These are phyloP conservation scores for Pyrenochaeta sp. DNA, from an alignment of 2,329 filamentous ascomycete species.

Conservation along the genomic window DNA sequence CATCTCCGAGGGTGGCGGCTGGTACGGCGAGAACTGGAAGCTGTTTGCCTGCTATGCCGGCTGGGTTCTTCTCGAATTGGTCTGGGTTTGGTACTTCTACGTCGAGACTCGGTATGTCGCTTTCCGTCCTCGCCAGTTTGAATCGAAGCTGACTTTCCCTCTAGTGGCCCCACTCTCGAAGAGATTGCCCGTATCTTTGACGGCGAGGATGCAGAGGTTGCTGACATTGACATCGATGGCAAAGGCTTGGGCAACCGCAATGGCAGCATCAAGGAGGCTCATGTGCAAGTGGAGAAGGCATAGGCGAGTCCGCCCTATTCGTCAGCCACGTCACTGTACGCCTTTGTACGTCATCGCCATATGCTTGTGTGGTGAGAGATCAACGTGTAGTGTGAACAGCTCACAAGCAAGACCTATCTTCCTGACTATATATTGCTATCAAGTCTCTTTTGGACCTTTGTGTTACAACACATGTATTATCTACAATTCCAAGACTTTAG, in stretches of 20 bases:
- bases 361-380: neutral
- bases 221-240: slow-evolving; percentile 52
- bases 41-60: slow-evolving; percentile 73
- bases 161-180: slow-evolving; percentile 75
- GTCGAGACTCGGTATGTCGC: slow-evolving; percentile 67
- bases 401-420: slow-evolving; percentile 2
- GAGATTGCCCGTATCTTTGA: slow-evolving; percentile 77
- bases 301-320: slow-evolving; percentile 5
- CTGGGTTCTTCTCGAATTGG: slow-evolving; percentile 68
- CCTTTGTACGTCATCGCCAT: slow-evolving; percentile 2
- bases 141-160: slow-evolving; percentile 10
- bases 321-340: slow-evolving; percentile 1
- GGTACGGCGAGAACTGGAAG: slow-evolving; percentile 66
- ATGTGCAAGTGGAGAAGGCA: slow-evolving; percentile 19
- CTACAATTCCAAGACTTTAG: neutral
- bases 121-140: slow-evolving; percentile 2
- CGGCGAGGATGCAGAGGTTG: slow-evolving; percentile 63
- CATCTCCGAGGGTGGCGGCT: slow-evolving; percentile 62
- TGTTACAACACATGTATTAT: neutral
- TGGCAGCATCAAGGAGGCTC: slow-evolving; percentile 19
- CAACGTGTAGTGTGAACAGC: slow-evolving; percentile 3
- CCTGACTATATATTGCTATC: slow-evolving; percentile 1
- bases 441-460: slow-evolving; percentile 1
- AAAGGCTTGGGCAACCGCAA: slow-evolving; percentile 14
- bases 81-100: slow-evolving; percentile 72